Evolutionary conservation across 83 land plant species (phyloP), one percentile per base, ranked within the genome.

Genomic region (Thuja plicata): DNA sequence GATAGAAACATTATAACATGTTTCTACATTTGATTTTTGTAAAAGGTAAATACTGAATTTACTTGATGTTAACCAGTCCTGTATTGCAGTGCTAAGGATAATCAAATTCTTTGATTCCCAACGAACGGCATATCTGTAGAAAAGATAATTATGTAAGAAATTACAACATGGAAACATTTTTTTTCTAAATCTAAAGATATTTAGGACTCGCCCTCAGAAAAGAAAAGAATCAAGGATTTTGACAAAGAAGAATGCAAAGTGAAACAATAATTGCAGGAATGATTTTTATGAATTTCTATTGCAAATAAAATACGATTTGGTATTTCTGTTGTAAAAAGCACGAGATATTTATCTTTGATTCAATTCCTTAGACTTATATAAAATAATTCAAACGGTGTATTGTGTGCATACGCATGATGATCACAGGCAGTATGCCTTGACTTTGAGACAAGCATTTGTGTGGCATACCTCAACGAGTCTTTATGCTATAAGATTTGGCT

Each of bases 51-150:
- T 8, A 34, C 50, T 70, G 19, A 70, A 60, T 66, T 92, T 94
- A 97, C 99, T 95, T 91, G 99, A 96, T 78, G 99, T 94, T 13
- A 98, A 93, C 98, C 98, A 98, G 92, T 98, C 99, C 89, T 97
- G 99, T 45, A 98, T 98, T 32, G 98, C 97, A 83, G 96, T 96
- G 92, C 99, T 98, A 34, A 97, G 96, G 46, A 99, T 94, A 92
- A 96, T 93, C 86, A 98, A 87, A 92, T 94, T 93, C 89, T 97
- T 92, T 32, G 99, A 94, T 91, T 98, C 99, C 99, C 99, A 98
- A 66, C 93, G 95, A 76, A 98, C 88, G 30, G 93, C 97, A 92
- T 95, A 98, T 91, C 99, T 98, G 90, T 55, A 93, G 9, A 30
- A n/a, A n/a, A 55, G 38, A 60, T 34, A 86, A 21, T 9, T 8